Evolutionary conservation across 2,329 filamentous ascomycete species (phyloP).

Genomic region (Shiraia bambusicola): DNA sequence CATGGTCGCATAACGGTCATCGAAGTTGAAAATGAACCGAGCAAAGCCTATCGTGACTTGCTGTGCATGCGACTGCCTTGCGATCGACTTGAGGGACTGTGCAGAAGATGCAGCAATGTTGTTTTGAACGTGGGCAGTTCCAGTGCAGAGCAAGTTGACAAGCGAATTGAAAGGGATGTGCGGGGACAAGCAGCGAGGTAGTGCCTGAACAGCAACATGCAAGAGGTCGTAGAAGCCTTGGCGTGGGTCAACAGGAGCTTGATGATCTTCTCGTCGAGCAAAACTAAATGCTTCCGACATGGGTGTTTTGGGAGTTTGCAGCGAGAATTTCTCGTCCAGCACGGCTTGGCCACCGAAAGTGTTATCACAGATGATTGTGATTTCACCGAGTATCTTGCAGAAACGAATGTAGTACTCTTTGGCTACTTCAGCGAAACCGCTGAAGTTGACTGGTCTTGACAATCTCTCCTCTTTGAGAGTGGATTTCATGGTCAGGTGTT

Average conservation of each 20-base stretch:
- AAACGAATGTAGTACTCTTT: constrained; percentile 87
- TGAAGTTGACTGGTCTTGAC: constrained; percentile 63
- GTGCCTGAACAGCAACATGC: constrained; percentile 90
- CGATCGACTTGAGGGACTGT: constrained; percentile 91
- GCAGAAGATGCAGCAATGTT: constrained; percentile 92
- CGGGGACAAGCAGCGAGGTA: constrained; percentile 88
- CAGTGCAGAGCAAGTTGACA: constrained; percentile 93
- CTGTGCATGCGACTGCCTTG: constrained; percentile 87
- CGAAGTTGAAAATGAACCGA: constrained; percentile 97
- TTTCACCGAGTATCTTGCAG: constrained; percentile 92
- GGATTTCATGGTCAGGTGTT: constrained; percentile 37
- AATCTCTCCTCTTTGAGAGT: constrained; percentile 62
- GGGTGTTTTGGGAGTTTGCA: constrained; percentile 86
- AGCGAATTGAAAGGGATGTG: constrained; percentile 91
- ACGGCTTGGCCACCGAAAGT: constrained; percentile 95
- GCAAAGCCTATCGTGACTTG: constrained; percentile 96
- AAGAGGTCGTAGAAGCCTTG: constrained; percentile 94
- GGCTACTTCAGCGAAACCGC: constrained; percentile 70
- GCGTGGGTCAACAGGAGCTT: constrained; percentile 74
- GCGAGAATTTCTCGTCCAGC: constrained; percentile 90
- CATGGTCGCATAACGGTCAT: constrained; percentile 96
- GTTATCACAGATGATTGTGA: constrained; percentile 94
- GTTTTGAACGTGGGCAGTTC: constrained; percentile 89
- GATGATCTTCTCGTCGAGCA: constrained; percentile 75
- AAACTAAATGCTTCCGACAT: constrained; percentile 95